Base-by-base conservation (phyloP, 2,329 filamentous ascomycete species). In the Fusarium abutilonis region DNA sequence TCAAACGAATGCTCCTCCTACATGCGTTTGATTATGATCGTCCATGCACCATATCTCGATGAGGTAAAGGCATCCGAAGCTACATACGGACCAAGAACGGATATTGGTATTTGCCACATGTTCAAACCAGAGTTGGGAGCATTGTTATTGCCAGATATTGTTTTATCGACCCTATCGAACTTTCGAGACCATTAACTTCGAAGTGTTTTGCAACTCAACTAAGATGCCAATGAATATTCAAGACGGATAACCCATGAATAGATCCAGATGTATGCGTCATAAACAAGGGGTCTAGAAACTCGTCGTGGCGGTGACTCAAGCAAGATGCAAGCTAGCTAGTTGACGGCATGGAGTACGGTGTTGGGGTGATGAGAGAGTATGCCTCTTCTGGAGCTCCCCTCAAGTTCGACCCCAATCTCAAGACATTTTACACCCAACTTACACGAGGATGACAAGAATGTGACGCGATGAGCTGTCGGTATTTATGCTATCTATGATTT, bases 81-180 rank as follows among this genome's bases (percentile, higher is more conserved):
- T 43, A 43, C 28, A 32, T 23, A 34, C 58, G 50, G 42, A 60
- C 43, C 50, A 60, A 13, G 15, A 60, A 36, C 26, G 15, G 32
- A 38, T 34, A 38, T 49, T 43, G 35, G 40, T 45, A 42, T 41
- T 56, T 19, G 45, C 23, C 41, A 44, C 19, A 35, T 11, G 23
- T n/a, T 23, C 19, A 23, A 23, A 13, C 6, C 38, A 40, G 11
- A 21, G 17, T 14, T 9, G 10, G 13, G 17, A 39, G 28, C n/a
- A 39, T 21, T 15, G 10, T 39, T 19, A 10, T 14, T 19, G 10
- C 17, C 3, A 19, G 11, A 13, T 19, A 21, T 49, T 39, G 34
- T 32, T 34, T 49, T 29, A 28, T 11, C 34, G 39, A n/a, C 8
- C 44, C 26, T 44, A 17, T 17, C 43, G 38, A 49, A 28, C 26